A percentile compares a stretch with the other conserved stretches of the same genome.
Evolutionary conservation across 139 green algal genomes (phyloP).

Genomic region (Coelastrella sp.): DNA sequence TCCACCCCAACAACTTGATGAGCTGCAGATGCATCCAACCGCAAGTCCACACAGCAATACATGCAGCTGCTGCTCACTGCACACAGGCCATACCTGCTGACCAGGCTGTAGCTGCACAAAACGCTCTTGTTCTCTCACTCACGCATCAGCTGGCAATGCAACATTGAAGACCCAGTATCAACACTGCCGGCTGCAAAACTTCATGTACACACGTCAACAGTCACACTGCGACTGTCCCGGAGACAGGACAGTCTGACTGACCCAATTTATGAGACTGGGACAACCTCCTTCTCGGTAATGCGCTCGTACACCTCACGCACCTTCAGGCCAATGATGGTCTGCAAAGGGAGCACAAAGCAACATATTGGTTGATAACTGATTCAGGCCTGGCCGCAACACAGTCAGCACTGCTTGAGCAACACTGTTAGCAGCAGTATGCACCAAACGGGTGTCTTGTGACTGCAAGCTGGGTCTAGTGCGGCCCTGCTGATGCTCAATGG

Average conservation of each 20-base stretch:
- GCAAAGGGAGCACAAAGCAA: constrained; percentile 7
- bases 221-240: not conserved
- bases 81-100: not conserved
- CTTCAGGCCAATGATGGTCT: constrained; percentile 97
- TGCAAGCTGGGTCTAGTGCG: too few relatives aligned
- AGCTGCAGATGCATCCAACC: not conserved
- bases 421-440: too few relatives aligned
- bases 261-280: constrained; percentile 37
- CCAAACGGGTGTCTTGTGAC: too few relatives aligned
- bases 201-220: not conserved
- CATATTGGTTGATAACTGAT: too few relatives aligned
- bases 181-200: not conserved
- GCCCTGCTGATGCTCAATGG: not conserved
- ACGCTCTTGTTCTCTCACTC: not conserved
- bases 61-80: not conserved
- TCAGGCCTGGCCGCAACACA: too few relatives aligned
- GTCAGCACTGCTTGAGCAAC: too few relatives aligned
- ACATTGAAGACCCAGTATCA: not conserved
- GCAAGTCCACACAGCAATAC: not conserved
- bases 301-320: constrained; percentile 98
- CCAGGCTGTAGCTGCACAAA: not conserved
- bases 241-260: not conserved
- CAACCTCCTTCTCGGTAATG: constrained; percentile 86
- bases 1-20: not conserved
- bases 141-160: not conserved